These are phyloP conservation scores for Xylariales sp. DNA, from an alignment of 2,329 filamentous ascomycete genomes.

Conservation along the genomic window DNA sequence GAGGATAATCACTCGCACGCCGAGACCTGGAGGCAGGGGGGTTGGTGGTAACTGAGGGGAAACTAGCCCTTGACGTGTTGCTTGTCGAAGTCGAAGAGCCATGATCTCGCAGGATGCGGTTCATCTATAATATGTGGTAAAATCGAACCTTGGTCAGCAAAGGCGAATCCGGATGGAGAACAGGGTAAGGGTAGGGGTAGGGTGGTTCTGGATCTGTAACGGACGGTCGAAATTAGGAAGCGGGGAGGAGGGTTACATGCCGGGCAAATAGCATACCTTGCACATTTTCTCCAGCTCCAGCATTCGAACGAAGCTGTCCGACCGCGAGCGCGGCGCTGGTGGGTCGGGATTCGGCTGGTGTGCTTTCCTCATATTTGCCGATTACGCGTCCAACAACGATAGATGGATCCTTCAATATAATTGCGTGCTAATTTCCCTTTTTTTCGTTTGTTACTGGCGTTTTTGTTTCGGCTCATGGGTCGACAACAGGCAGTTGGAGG, in stretches of 20 bases:
- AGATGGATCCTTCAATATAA: constrained; percentile 34
- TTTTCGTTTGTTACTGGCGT: constrained; percentile 14
- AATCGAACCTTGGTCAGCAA: constrained; percentile 44
- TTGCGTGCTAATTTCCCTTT: constrained; percentile 28
- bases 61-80: constrained; percentile 46
- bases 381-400: constrained; percentile 46
- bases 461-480: constrained; percentile 30
- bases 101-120: constrained; percentile 52
- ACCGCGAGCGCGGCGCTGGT: constrained; percentile 49
- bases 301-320: constrained; percentile 67
- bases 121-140: constrained; percentile 51
- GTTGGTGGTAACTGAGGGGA: constrained; percentile 46
- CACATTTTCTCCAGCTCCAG: constrained; percentile 68
- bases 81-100: constrained; percentile 44
- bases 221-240: constrained; percentile 26
- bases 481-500: constrained; percentile 32
- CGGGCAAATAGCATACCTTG: constrained; percentile 60
- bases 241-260: constrained; percentile 46
- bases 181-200: constrained; percentile 35
- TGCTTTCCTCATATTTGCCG: constrained; percentile 50
- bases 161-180: constrained; percentile 45
- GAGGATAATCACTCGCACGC: constrained; percentile 49
- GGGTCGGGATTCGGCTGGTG: constrained; percentile 44
- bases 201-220: constrained; percentile 34
- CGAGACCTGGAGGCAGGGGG: constrained; percentile 48